Conservation (phyloP, 192 early-diverging fungal species). For the Coemansia sp. region DNA sequence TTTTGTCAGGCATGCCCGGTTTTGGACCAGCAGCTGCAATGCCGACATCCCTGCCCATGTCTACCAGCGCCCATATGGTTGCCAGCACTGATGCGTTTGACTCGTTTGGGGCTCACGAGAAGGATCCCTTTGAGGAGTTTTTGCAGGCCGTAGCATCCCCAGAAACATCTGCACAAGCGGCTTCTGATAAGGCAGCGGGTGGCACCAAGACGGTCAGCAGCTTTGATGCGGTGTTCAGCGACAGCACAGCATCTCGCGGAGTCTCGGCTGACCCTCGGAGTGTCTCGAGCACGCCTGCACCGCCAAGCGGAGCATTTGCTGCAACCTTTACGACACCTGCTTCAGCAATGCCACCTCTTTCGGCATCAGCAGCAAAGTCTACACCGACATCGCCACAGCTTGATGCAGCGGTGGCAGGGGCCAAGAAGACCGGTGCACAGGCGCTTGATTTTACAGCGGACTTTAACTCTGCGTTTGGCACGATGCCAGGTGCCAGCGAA, state of each 20-base stretch:
- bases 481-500: slow-evolving; percentile 22
- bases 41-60: background rate
- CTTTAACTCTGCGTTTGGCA: slow-evolving; percentile 46
- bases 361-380: slow-evolving; percentile 12
- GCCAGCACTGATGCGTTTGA: slow-evolving; percentile 42
- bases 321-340: background rate
- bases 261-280: slow-evolving; percentile 39
- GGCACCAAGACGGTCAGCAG: background rate
- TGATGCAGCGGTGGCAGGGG: slow-evolving; percentile 1
- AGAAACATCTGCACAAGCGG: background rate
- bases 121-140: slow-evolving; percentile 53
- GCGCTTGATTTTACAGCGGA: slow-evolving; percentile 36
- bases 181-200: background rate
- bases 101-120: slow-evolving; percentile 45
- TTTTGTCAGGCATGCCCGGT: slow-evolving; percentile 26
- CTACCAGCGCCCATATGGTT: slow-evolving; percentile 1
- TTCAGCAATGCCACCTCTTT: background rate
- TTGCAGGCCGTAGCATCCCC: slow-evolving; percentile 28
- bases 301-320: slow-evolving; percentile 5
- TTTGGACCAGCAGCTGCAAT: slow-evolving; percentile 5
- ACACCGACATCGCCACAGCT: slow-evolving; percentile 30
- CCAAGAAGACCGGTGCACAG: background rate
- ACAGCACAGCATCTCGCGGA: slow-evolving; percentile 1
- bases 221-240: slow-evolving; percentile 25
- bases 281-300: slow-evolving; percentile 49